Conservation (phyloP, 768 basidiomycete genomes). For the Lactarius tabidus region DNA sequence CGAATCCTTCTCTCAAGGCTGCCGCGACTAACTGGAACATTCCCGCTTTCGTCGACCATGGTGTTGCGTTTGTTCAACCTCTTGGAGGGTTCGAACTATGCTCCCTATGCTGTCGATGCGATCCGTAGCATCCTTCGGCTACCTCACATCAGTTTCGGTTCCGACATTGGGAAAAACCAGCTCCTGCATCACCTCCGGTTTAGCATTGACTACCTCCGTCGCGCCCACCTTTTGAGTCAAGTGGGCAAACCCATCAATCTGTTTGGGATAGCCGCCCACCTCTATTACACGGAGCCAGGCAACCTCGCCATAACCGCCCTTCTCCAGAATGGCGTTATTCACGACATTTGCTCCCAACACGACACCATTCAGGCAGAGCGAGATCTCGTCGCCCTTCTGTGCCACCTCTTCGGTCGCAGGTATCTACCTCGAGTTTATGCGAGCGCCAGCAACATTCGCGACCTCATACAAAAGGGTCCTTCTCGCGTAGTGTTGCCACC, state of each 20-base stretch:
- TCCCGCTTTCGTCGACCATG: slow-evolving; percentile 65
- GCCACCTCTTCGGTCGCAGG: slow-evolving; percentile 63
- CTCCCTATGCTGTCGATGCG: slow-evolving; percentile 45
- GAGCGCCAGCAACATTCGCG: slow-evolving; percentile 35
- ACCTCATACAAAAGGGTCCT: slow-evolving; percentile 43
- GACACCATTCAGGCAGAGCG: slow-evolving; percentile 41
- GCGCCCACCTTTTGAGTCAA: slow-evolving; percentile 48
- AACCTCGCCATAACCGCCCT: slow-evolving; percentile 63
- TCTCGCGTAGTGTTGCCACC: slow-evolving; percentile 56
- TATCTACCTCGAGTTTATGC: slow-evolving; percentile 46
- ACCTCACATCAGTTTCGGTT: slow-evolving; percentile 56
- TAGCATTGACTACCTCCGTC: slow-evolving; percentile 65
- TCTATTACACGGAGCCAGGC: slow-evolving; percentile 66
- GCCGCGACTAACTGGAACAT: slow-evolving; percentile 57
- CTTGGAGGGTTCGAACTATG: slow-evolving; percentile 55
- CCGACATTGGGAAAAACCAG: slow-evolving; percentile 51
- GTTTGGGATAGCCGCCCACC: slow-evolving; percentile 49
- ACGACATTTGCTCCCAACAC: slow-evolving; percentile 47
- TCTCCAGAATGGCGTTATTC: slow-evolving; percentile 54
- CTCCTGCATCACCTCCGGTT: slow-evolving; percentile 64
- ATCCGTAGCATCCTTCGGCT: slow-evolving; percentile 51
- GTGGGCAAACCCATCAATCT: slow-evolving; percentile 56
- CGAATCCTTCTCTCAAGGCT: slow-evolving; percentile 60
- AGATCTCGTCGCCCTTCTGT: slow-evolving; percentile 52
- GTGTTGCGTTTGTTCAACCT: slow-evolving; percentile 61